phyloP scores from a whole-genome alignment of 176 grass and related monocot genomes.

The Avena atlantica region DNA sequence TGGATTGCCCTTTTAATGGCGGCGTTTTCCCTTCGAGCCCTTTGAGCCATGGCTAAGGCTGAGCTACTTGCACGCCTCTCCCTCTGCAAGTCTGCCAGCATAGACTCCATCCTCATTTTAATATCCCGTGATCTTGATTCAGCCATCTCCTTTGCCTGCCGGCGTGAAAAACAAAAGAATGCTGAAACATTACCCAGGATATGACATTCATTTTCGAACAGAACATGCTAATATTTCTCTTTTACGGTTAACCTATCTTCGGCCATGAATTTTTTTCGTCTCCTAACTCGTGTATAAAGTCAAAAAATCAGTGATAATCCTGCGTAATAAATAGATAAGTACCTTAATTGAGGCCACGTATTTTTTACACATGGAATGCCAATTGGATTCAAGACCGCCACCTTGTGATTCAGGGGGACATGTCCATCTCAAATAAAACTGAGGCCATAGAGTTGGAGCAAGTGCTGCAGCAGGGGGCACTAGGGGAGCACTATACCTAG shows the following conservation, averaged over 20 bases:
- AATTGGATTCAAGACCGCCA: constrained; percentile 82
- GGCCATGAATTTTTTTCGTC: constrained; percentile 25
- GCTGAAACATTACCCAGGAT: neutral
- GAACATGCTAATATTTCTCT: neutral
- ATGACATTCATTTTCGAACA: neutral
- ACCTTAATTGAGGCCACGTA: constrained; percentile 65
- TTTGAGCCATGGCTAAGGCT: constrained; percentile 66
- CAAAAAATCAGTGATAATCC: neutral
- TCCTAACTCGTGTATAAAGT: constrained; percentile 18
- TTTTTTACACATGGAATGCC: constrained; percentile 69
- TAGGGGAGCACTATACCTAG: constrained; percentile 54
- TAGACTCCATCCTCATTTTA: constrained; percentile 61
- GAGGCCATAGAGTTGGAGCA: constrained; percentile 93
- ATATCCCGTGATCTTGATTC: constrained; percentile 71
- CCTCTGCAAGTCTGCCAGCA: constrained; percentile 65
- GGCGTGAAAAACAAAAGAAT: constrained; percentile 31
- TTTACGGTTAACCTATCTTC: constrained; percentile 10
- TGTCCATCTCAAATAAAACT: constrained; percentile 97
- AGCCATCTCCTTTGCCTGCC: constrained; percentile 66
- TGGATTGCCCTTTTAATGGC: constrained; percentile 84
- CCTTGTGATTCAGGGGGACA: constrained; percentile 76
- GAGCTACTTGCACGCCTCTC: constrained; percentile 58
- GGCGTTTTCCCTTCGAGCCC: constrained; percentile 61
- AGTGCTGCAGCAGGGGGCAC: constrained; percentile 88
- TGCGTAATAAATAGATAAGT: constrained; percentile 23